Percentiles rank a stretch among this genome's conserved stretches.
Conservation (phyloP, 2,329 filamentous ascomycete genomes). For the Colletotrichum cereale region DNA sequence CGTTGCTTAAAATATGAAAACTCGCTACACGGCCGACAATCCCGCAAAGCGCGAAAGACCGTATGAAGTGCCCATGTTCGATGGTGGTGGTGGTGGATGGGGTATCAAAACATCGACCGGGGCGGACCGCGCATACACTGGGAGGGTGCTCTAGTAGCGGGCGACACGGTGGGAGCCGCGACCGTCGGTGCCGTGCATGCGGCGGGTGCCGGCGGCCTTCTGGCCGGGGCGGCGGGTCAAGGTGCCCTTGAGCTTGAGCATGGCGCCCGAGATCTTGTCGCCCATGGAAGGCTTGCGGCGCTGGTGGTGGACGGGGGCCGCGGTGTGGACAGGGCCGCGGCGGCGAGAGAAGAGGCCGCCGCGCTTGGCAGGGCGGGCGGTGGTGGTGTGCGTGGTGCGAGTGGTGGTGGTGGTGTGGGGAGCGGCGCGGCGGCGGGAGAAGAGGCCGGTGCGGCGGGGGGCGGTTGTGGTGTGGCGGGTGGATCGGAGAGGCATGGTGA, state of each 20-base stretch:
- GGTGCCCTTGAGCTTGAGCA: conserved; percentile 79
- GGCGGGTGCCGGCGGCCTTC: conserved; percentile 78
- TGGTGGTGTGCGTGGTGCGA: conserved; percentile 43
- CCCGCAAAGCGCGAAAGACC: not conserved
- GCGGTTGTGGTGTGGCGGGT: conserved; percentile 42
- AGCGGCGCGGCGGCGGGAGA: conserved; percentile 44
- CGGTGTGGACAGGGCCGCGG: conserved; percentile 43
- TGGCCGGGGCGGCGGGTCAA: conserved; percentile 74
- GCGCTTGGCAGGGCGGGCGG: conserved; percentile 57
- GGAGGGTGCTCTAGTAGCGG: conserved; percentile 39
- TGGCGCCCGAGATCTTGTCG: conserved; percentile 82
- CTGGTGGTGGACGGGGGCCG: conserved; percentile 68
- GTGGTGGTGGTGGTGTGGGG: conserved; percentile 33
- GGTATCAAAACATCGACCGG: not conserved
- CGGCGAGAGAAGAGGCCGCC: conserved; percentile 55
- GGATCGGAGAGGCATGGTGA: conserved; percentile 51
- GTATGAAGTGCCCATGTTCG: not conserved
- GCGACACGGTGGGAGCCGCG: conserved; percentile 62
- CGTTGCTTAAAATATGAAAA: conserved; percentile 11
- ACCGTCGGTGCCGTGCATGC: conserved; percentile 82
- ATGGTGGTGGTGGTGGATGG: not conserved
- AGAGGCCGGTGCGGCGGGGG: conserved; percentile 39
- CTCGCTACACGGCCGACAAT: not conserved
- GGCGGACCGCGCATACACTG: too few relatives aligned
- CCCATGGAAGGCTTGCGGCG: conserved; percentile 76